phyloP scores from a whole-genome alignment of 1,284 basidiomycete genomes.

The Cystobasidiaceae sp. region DNA sequence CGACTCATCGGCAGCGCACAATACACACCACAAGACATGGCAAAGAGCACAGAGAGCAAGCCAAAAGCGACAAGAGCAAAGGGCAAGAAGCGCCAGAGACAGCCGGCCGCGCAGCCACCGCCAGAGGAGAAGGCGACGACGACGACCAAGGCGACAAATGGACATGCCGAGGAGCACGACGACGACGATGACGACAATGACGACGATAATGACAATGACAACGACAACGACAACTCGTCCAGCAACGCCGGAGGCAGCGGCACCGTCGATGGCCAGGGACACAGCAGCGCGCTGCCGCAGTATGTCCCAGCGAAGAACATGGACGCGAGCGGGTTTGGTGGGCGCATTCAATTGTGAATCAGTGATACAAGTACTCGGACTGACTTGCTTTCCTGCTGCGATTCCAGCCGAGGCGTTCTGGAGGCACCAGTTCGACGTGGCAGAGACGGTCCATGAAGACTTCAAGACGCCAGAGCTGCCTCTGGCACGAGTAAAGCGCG shows the following conservation, averaged over 20 bases:
- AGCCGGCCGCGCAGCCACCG: background rate
- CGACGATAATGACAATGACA: background rate
- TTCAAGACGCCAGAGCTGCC: slow-evolving; percentile 80
- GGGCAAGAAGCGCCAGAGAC: slow-evolving; percentile 15
- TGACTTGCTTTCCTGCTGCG: background rate
- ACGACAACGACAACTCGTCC: too few relatives aligned
- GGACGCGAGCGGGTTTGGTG: background rate
- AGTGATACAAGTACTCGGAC: background rate
- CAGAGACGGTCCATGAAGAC: slow-evolving; percentile 74
- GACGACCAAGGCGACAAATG: background rate
- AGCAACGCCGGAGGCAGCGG: background rate
- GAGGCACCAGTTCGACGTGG: slow-evolving; percentile 71
- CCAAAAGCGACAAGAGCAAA: slow-evolving; percentile 8
- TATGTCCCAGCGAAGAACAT: slow-evolving; percentile 11
- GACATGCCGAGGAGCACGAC: background rate
- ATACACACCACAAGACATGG: background rate
- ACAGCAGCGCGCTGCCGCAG: background rate
- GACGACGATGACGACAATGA: background rate
- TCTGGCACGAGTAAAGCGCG: slow-evolving; percentile 89
- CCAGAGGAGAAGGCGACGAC: background rate
- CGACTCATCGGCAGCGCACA: background rate
- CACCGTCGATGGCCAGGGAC: background rate
- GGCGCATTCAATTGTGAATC: background rate
- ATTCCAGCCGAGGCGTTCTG: slow-evolving; percentile 55
- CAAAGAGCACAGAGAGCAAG: background rate